phyloP scores from a whole-genome alignment of 805 yeast genomes.

The Ogataea zsoltii region DNA sequence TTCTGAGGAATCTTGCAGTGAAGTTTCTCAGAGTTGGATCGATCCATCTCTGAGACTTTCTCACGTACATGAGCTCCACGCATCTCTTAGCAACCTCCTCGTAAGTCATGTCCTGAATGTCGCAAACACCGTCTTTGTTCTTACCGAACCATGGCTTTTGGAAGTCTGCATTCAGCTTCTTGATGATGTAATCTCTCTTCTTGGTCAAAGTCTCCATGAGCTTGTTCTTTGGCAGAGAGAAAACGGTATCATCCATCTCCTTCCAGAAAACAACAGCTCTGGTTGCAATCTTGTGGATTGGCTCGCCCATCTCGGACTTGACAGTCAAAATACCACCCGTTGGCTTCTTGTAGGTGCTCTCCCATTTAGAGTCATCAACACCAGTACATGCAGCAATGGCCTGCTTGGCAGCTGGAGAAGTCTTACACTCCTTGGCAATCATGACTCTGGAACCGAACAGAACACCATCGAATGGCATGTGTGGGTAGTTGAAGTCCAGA shows the following conservation, averaged over 20 bases:
- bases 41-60: conserved; percentile 81
- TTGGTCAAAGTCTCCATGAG: conserved; percentile 75
- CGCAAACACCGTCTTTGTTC: conserved; percentile 76
- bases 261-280: conserved; percentile 98
- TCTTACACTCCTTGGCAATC: conserved; percentile 95
- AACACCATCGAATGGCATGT: conserved; percentile 99
- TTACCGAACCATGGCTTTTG: conserved; percentile 98
- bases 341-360: conserved; percentile 87
- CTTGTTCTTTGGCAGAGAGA: conserved; percentile 87
- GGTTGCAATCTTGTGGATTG: conserved; percentile 97
- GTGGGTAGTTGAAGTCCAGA: conserved; percentile 80
- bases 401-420: conserved; percentile 90
- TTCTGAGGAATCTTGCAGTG: conserved; percentile 81
- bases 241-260: conserved; percentile 92
- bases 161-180: conserved; percentile 86
- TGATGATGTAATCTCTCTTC: conserved; percentile 84
- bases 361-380: conserved; percentile 89
- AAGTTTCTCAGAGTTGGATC: conserved; percentile 84
- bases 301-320: conserved; percentile 99
- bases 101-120: conserved; percentile 94
- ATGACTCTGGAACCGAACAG: conserved; percentile 94
- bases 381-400: conserved; percentile 91
- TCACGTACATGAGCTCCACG: conserved; percentile 85
- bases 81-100: conserved; percentile 85
- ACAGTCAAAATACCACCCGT: conserved; percentile 98